Percentiles rank a stretch among this genome's conserved stretches.
phyloP scores from a whole-genome alignment of 352 stramenopile species.

The Phytophthora sp. region DNA sequence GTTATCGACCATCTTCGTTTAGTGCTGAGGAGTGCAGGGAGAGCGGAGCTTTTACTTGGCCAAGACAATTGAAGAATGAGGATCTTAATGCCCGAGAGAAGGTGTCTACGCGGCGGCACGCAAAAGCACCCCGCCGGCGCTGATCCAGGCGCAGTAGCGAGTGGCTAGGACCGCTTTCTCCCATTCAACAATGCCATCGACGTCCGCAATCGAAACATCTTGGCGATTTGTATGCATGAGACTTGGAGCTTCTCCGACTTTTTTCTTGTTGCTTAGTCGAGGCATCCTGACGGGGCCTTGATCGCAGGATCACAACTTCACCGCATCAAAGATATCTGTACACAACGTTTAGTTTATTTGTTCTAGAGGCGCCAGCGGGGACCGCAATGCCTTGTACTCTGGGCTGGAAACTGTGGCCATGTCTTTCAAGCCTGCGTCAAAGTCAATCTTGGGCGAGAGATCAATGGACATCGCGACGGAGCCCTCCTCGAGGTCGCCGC shows the following conservation, averaged over 20 bases:
- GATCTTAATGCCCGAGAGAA: too few relatives aligned
- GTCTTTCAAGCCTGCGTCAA: slow-evolving; percentile 12
- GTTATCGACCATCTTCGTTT: slow-evolving; percentile 13
- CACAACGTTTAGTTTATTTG: neutral
- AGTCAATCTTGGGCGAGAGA: slow-evolving; percentile 18
- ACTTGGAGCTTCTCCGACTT: neutral
- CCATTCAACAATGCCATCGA: too few relatives aligned
- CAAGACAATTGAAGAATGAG: neutral
- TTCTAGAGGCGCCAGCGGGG: slow-evolving; percentile 21
- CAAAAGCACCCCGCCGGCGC: too few relatives aligned
- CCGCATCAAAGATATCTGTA: neutral
- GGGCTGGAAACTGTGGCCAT: slow-evolving; percentile 4
- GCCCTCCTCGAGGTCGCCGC: slow-evolving; percentile 15
- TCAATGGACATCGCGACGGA: slow-evolving; percentile 11
- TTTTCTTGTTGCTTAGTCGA: slow-evolving; percentile 3
- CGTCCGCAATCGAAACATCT: too few relatives aligned
- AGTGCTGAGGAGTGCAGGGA: neutral
- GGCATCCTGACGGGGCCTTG: too few relatives aligned
- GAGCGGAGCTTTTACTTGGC: slow-evolving; percentile 1
- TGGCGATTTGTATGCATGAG: neutral
- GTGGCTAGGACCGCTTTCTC: too few relatives aligned
- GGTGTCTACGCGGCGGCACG: too few relatives aligned
- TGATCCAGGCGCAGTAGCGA: neutral
- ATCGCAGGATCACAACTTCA: neutral
- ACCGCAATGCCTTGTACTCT: slow-evolving; percentile 24